phyloP scores from a whole-genome alignment of 2,329 filamentous ascomycete genomes.

The Dryadomyces quercivorus region DNA sequence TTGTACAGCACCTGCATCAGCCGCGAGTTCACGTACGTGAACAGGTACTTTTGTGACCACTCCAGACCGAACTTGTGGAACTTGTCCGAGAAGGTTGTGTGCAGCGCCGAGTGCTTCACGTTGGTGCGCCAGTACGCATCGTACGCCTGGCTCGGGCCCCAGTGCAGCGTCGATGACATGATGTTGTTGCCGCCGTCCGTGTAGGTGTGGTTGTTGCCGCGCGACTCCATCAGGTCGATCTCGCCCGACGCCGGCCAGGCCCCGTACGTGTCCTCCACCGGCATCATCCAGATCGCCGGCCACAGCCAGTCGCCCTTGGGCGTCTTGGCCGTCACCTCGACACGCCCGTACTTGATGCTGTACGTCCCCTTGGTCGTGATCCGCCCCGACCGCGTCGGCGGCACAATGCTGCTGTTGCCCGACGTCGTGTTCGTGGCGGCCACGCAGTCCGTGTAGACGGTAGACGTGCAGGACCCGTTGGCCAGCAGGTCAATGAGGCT shows the following conservation, averaged over 20 bases:
- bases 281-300: slow-evolving; percentile 90
- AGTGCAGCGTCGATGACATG: slow-evolving; percentile 67
- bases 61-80: slow-evolving; percentile 75
- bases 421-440: slow-evolving; percentile 58
- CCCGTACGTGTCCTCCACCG: slow-evolving; percentile 59
- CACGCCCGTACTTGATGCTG: slow-evolving; percentile 65
- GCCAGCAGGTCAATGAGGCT: slow-evolving; percentile 55
- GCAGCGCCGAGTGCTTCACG: slow-evolving; percentile 60
- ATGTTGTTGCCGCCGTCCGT: slow-evolving; percentile 70
- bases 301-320: slow-evolving; percentile 76
- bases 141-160: slow-evolving; percentile 59
- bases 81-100: slow-evolving; percentile 56
- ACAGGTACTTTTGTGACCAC: slow-evolving; percentile 81
- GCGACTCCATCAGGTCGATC: slow-evolving; percentile 71
- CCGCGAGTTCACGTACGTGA: slow-evolving; percentile 73
- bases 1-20: slow-evolving; percentile 72
- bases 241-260: slow-evolving; percentile 69
- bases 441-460: slow-evolving; percentile 47
- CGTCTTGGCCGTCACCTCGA: slow-evolving; percentile 68
- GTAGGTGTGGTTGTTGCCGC: slow-evolving; percentile 73
- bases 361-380: slow-evolving; percentile 62
- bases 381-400: slow-evolving; percentile 65
- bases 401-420: slow-evolving; percentile 61
- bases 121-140: slow-evolving; percentile 80
- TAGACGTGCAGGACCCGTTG: slow-evolving; percentile 56